Percentiles rank a stretch among this genome's conserved stretches.
Conservation (phyloP, 139 green algal genomes). For the Micractinium conductrix region DNA sequence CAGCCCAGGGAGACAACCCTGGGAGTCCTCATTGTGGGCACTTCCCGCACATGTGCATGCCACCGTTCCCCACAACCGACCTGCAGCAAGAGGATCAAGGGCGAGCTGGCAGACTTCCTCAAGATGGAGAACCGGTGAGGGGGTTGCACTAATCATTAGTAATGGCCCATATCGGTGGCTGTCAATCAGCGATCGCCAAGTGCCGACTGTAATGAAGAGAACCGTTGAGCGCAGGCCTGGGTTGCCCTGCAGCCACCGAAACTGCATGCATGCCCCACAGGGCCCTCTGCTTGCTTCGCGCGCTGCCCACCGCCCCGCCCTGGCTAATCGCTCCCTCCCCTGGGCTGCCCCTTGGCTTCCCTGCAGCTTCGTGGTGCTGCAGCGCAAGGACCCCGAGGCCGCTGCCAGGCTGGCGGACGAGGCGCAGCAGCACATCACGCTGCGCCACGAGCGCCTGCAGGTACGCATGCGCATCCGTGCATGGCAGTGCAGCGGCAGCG, state of each 20-base stretch:
- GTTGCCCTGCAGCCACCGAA: too few species aligned
- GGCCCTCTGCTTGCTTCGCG: neutral
- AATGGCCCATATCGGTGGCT: too few species aligned
- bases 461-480: too few species aligned
- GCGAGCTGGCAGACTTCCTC: conserved; percentile 54
- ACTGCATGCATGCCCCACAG: too few species aligned
- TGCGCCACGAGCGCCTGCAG: conserved; percentile 19
- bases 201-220: too few species aligned
- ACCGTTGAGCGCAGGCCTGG: too few species aligned
- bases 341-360: neutral
- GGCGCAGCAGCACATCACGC: conserved; percentile 14
- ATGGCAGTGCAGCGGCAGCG: too few species aligned
- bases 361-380: conserved; percentile 49
- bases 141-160: neutral
- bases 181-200: too few species aligned
- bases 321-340: neutral
- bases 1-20: too few species aligned
- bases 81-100: conserved; percentile 66
- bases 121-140: conserved; percentile 54
- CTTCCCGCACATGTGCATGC: too few species aligned
- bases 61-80: too few species aligned
- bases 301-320: neutral
- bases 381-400: conserved; percentile 46
- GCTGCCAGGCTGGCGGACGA: conserved; percentile 44
- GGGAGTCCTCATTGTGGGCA: too few species aligned